Evolutionary conservation across 129 eudicot species (phyloP).

Genomic region (Helianthus annuus): DNA sequence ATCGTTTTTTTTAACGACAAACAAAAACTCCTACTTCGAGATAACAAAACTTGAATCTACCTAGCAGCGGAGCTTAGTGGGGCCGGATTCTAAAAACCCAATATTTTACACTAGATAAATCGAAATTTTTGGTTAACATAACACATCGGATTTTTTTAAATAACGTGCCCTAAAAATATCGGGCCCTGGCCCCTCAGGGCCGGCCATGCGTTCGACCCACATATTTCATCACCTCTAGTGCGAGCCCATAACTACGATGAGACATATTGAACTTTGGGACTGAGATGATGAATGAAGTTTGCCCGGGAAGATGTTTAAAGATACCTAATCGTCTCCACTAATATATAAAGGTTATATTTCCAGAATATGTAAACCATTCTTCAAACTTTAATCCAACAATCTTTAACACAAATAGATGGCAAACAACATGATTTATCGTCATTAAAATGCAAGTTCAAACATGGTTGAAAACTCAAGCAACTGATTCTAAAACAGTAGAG

Average conservation of each 20-base stretch:
- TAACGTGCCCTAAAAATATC: no score
- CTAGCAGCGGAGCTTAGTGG: no score
- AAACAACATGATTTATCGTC: constrained; percentile 30
- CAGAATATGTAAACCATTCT: background rate
- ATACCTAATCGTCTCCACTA: background rate
- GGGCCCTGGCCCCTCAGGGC: no score
- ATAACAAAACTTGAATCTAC: no score
- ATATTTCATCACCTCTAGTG: no score
- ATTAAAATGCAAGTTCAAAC: constrained; percentile 7
- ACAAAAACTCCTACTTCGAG: no score
- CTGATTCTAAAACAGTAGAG: constrained; percentile 12
- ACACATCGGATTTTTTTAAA: no score
- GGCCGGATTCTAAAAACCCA: no score
- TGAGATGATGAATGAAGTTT: background rate
- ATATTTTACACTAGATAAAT: no score
- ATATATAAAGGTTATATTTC: background rate
- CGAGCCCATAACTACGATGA: background rate
- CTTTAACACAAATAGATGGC: constrained; percentile 2
- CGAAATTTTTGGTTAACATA: no score
- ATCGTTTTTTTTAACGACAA: no score
- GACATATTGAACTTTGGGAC: background rate
- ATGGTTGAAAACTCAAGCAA: constrained; percentile 27
- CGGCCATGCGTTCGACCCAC: no score
- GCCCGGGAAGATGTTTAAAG: background rate
- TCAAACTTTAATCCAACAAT: background rate